phyloP scores from a whole-genome alignment of 2,329 filamentous ascomycete species.

The Colletotrichum endophyticum region DNA sequence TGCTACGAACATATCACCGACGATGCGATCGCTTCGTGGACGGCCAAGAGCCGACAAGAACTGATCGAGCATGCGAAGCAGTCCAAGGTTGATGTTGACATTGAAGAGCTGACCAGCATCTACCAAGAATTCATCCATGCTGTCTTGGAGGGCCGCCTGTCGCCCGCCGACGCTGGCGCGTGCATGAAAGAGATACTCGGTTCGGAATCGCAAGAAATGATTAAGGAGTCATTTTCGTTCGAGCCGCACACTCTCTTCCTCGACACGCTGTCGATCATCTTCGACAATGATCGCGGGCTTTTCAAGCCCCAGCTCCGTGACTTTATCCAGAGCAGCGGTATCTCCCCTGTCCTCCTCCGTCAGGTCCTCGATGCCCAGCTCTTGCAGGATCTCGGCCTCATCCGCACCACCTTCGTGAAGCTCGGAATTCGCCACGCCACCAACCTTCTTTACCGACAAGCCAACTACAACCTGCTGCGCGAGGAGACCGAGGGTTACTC shows the following conservation, averaged over 20 bases:
- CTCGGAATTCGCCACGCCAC: conserved; percentile 90
- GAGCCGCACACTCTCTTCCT: conserved; percentile 77
- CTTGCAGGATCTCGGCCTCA: conserved; percentile 77
- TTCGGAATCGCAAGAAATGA: conserved; percentile 54
- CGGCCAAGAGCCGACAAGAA: conserved; percentile 64
- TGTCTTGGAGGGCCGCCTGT: conserved; percentile 71
- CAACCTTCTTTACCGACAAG: conserved; percentile 91
- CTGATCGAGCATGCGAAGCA: conserved; percentile 69
- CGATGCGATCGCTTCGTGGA: conserved; percentile 71
- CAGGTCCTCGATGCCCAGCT: conserved; percentile 81
- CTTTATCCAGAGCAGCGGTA: conserved; percentile 74
- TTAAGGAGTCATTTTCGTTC: conserved; percentile 56
- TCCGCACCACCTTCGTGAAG: conserved; percentile 82
- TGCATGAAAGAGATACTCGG: conserved; percentile 77
- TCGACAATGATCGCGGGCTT: conserved; percentile 68
- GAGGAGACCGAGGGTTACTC: conserved; percentile 98
- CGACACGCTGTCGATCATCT: conserved; percentile 80
- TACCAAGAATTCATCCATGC: conserved; percentile 87
- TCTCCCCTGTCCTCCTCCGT: conserved; percentile 76
- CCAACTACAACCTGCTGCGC: conserved; percentile 93
- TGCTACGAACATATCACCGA: conserved; percentile 80
- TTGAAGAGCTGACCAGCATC: conserved; percentile 70
- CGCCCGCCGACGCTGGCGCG: conserved; percentile 71
- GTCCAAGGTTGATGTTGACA: conserved; percentile 71
- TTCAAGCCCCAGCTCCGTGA: conserved; percentile 61